phyloP scores from a whole-genome alignment of 179 eudicot species.

The Beta lomatogona region DNA sequence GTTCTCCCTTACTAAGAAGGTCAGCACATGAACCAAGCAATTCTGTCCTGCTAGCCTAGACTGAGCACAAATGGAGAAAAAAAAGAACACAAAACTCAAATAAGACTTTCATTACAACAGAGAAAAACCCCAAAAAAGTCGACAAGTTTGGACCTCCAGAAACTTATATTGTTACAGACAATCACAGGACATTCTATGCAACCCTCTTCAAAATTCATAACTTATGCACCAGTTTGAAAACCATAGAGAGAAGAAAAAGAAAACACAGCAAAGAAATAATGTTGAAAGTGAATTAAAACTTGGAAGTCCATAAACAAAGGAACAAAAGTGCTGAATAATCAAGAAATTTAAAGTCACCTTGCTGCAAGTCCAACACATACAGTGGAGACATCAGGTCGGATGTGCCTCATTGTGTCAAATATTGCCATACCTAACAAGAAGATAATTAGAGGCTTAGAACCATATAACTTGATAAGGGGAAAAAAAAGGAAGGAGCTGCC shows the following conservation, averaged over 20 bases:
- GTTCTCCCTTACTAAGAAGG: not conserved
- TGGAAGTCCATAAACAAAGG: not conserved
- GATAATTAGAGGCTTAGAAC: not conserved
- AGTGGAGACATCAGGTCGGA: slow-evolving; percentile 93
- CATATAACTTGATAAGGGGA: not conserved
- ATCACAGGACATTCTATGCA: not conserved
- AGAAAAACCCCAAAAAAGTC: not conserved
- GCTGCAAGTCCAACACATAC: slow-evolving; percentile 96
- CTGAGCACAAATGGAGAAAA: not conserved
- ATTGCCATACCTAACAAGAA: slow-evolving; percentile 82
- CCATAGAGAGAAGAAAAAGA: not conserved
- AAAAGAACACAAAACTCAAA: not conserved
- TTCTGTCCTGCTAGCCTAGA: not conserved
- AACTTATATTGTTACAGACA: not conserved
- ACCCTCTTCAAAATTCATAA: not conserved
- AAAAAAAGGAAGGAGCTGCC: not conserved
- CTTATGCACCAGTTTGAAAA: not conserved
- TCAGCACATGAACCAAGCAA: not conserved
- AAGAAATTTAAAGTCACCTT: slow-evolving; percentile 45
- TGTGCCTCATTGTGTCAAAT: slow-evolving; percentile 94
- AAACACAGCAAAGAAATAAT: not conserved
- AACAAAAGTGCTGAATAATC: not conserved
- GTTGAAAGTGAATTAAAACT: not conserved
- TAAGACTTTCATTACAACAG: not conserved
- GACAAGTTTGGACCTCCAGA: not conserved